Base-by-base conservation (phyloP, 2,329 filamentous ascomycete genomes). In the Fusarium albosuccineum region DNA sequence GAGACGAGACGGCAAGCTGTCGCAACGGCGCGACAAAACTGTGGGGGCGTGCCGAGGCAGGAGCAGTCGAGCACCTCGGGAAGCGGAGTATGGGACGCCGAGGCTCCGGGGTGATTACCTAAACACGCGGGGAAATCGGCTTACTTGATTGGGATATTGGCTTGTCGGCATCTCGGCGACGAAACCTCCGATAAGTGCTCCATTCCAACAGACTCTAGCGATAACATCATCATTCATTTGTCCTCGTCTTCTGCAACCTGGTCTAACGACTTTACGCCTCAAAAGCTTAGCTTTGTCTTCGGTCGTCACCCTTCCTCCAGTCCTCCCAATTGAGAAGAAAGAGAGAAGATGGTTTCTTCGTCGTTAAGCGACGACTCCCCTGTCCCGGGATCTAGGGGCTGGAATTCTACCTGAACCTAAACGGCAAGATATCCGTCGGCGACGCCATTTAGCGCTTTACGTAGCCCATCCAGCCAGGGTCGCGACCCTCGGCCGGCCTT, bases 21-120 rank as follows among this genome's bases (percentile, higher is more conserved):
- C 49, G 52, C 55, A 44, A 33, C 45, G 41, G 44, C 59, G 59
- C 54, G 33, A 51, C 40, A 8, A 50, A 63, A 41, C 46, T 71
- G 73, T 75, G 74, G 75, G 74, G 73, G 68, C 64, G 58, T 67
- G 67, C 75, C 75, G 75, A 76, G 75, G 75, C 75, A 74, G 49
- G 44, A 48, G 39, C 26, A 16, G 27, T 29, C 34, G 64, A 56
- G 22, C 22, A 22, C 70, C 68, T 59, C 61, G 62, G 62, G 44
- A 53, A 45, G 36, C 60, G 48, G 50, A 39, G 36, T 26, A 11
- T 22, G 14, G 33, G 8, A 27, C 68, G 64, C 69, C 69, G 69
- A 72, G 62, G 67, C 56, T 50, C 48, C 62, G 41, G 39, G 17
- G 30, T 22, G 62, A 58, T 70, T 65, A 68, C 49, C 36, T 63